phyloP scores from a whole-genome alignment of 768 basidiomycete genomes.

The Asterophora parasitica region DNA sequence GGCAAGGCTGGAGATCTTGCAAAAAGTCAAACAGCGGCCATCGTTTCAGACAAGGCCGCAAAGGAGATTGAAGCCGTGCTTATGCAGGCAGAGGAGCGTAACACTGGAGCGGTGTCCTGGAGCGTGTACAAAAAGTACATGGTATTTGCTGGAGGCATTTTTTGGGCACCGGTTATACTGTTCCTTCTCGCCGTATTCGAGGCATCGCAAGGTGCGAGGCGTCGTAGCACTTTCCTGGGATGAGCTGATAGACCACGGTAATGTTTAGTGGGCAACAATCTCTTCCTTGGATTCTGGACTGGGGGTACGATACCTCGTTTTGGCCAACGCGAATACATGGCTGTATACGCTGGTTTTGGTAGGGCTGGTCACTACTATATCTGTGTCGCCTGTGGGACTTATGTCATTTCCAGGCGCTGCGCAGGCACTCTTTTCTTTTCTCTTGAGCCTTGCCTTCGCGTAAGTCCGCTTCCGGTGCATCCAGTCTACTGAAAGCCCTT shows the following conservation, averaged over 20 bases:
- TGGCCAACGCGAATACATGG: conserved; percentile 65
- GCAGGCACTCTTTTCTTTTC: conserved; percentile 47
- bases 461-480: conserved; percentile 22
- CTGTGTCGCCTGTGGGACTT: background rate
- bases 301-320: conserved; percentile 49
- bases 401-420: conserved; percentile 32
- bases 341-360: conserved; percentile 44
- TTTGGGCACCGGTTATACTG: conserved; percentile 44
- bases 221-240: background rate
- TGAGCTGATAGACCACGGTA: background rate
- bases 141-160: conserved; percentile 40
- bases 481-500: too few species aligned
- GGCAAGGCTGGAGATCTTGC: conserved; percentile 14
- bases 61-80: conserved; percentile 29
- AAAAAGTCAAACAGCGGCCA: conserved; percentile 4
- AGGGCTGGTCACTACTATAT: conserved; percentile 4
- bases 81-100: conserved; percentile 56
- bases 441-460: conserved; percentile 46
- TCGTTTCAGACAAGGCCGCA: conserved; percentile 10
- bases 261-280: conserved; percentile 49
- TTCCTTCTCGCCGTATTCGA: conserved; percentile 43
- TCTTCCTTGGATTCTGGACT: conserved; percentile 77
- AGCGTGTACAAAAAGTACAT: conserved; percentile 46
- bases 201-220: conserved; percentile 39
- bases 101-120: conserved; percentile 48